These are phyloP conservation scores for Chytridiales sp. DNA, from an alignment of 371 early-diverging fungal genomes.

Conservation along the genomic window DNA sequence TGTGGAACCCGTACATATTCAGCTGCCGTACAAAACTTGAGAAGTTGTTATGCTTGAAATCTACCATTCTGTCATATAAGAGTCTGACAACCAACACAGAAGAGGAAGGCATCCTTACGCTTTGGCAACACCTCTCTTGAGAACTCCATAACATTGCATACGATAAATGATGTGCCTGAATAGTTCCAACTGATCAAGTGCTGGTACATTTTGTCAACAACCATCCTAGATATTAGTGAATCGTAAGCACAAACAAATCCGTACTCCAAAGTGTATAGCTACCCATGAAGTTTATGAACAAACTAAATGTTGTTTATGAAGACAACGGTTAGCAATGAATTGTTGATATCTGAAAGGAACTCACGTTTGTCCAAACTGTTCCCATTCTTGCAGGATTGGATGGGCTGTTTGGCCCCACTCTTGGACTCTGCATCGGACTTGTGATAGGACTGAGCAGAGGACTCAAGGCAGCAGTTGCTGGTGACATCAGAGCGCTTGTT, in stretches of 20 bases:
- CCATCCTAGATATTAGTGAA: conserved; percentile 58
- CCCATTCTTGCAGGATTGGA: conserved; percentile 18
- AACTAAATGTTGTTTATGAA: conserved; percentile 32
- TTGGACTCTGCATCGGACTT: conserved; percentile 21
- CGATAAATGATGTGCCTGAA: conserved; percentile 81
- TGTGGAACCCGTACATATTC: conserved; percentile 93
- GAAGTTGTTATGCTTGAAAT: conserved; percentile 93
- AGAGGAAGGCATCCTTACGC: conserved; percentile 35
- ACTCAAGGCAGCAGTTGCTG: conserved; percentile 10
- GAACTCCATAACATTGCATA: conserved; percentile 81
- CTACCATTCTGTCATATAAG: conserved; percentile 74
- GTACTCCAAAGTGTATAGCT: conserved; percentile 20
- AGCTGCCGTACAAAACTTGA: conserved; percentile 89
- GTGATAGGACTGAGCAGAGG: conserved; percentile 30
- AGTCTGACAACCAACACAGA: neutral
- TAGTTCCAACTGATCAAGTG: conserved; percentile 80
- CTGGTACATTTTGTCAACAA: conserved; percentile 71
- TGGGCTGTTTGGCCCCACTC: conserved; percentile 24
- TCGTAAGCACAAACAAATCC: neutral
- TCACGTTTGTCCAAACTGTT: conserved; percentile 17
- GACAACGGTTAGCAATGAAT: neutral
- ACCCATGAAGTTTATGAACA: conserved; percentile 67
- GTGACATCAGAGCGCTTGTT: conserved; percentile 8
- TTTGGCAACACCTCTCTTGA: conserved; percentile 72
- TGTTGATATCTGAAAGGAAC: neutral